Base-by-base conservation (phyloP, 2,329 filamentous ascomycete species). In the Coccinonectria pachysandricola region DNA sequence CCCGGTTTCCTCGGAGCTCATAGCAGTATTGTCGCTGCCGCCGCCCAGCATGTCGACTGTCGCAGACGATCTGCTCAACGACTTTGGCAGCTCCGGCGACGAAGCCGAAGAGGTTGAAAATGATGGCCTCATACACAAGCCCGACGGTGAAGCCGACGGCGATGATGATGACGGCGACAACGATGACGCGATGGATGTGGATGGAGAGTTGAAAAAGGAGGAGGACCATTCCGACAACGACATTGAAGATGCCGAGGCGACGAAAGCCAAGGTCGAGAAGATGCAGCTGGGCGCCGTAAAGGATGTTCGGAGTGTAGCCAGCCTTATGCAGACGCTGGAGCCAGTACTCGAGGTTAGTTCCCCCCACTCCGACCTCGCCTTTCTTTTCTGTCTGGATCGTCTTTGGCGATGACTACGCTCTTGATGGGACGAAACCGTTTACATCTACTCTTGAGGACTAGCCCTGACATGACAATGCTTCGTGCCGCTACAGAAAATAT, bases 31-130 rank as follows among this genome's bases (percentile, higher is more conserved):
- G n/a, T n/a, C n/a, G n/a, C n/a, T n/a, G n/a, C n/a, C n/a, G n/a
- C n/a, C 31, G 37, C 30, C 31, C 47, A 55, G 35, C 27, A 92
- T 95, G 86, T 85, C 88, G 53, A 92, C 85, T 22, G 70, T 92
- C 37, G 88, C 84, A 36, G 87, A 96, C 48, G 88, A 96, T 53
- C 71, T 98, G 8, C 68, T 96, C 43, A 83, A 91, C 48, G 84
- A 92, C 30, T 58, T 59, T 31, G 56, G 50, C 7, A 55, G 49
- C 49, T 83, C 77, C 5, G 85, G 77, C 26, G 84, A 84, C 27
- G 83, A 91, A 44, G 73, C 69, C 19, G 78, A 79, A 35, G 72
- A 74, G 18, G 64, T 72, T 16, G 64, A 68, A 23, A 63, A 71
- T 31, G 61, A 68, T 38, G 60, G 59, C 27, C 52, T 58, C 27